Conservation (phyloP, 139 green algal genomes). For the Klebsormidium nitens region DNA sequence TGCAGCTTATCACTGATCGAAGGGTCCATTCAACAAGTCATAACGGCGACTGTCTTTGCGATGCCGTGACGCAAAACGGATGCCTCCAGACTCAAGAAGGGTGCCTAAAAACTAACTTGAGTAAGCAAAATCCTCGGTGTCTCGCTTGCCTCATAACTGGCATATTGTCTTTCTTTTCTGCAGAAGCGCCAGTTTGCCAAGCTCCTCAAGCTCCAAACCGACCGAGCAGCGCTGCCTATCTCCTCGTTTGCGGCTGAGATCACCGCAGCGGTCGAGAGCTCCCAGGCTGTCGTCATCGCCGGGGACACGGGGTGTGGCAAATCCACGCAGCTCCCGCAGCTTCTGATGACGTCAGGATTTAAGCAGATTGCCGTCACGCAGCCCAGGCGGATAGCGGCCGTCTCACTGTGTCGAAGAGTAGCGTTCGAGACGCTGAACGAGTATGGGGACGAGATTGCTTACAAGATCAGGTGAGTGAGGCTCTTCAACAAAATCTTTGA, state of each 20-base stretch:
- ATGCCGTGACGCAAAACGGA: no score
- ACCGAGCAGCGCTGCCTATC: constrained; percentile 25
- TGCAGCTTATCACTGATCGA: not conserved
- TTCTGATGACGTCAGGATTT: constrained; percentile 48
- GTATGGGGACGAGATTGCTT: constrained; percentile 19
- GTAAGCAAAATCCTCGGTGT: no score
- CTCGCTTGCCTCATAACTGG: not conserved
- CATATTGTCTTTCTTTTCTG: not conserved
- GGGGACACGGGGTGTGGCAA: constrained; percentile 81
- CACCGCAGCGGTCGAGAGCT: constrained; percentile 10
- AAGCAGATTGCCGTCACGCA: constrained; percentile 45
- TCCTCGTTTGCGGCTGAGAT: constrained; percentile 13
- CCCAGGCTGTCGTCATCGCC: constrained; percentile 57
- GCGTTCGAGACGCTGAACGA: constrained; percentile 32
- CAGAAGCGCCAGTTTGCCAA: constrained; percentile 28
- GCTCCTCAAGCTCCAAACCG: constrained; percentile 19
- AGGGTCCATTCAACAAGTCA: not conserved
- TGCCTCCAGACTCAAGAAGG: no score
- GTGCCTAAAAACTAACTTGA: no score
- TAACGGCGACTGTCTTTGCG: no score
- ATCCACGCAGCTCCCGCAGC: constrained; percentile 66
- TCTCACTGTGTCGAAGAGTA: constrained; percentile 41
- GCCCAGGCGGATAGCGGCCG: constrained; percentile 44
- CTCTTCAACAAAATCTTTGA: no score
- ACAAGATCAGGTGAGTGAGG: constrained; percentile 24